Percentiles rank a stretch among this genome's conserved stretches.
Evolutionary conservation across 805 yeast species (phyloP).

Genomic region (Myxozyma vanderwaltii): DNA sequence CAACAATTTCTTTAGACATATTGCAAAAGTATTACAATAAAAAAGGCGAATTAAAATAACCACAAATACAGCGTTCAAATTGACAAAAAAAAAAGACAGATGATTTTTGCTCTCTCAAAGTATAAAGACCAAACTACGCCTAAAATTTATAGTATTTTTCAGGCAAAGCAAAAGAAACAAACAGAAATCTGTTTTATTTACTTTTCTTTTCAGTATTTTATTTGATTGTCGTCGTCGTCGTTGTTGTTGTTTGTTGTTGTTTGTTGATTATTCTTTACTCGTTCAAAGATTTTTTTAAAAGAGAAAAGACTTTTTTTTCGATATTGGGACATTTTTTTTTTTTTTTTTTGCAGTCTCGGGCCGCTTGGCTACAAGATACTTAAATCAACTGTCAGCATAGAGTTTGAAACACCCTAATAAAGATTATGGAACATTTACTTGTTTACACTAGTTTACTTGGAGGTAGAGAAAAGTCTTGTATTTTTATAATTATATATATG

Average conservation of each 20-base stretch:
- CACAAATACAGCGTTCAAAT: neutral
- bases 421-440: no score
- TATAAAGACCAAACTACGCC: no score
- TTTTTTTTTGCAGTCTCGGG: neutral
- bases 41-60: neutral
- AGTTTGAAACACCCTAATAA: neutral
- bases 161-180: neutral
- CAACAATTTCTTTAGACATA: neutral
- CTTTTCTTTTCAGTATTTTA: neutral
- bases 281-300: neutral
- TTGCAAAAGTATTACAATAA: neutral
- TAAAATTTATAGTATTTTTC: no score
- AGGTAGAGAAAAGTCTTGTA: no score
- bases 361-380: neutral
- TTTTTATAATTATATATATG: no score
- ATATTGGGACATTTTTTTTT: slow-evolving; percentile 4
- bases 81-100: neutral
- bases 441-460: no score
- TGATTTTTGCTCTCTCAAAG: no score
- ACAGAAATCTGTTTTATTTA: neutral
- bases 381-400: neutral
- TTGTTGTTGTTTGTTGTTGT: neutral
- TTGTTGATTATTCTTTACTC: no score
- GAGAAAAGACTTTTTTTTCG: neutral
- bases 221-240: neutral